Evolutionary conservation across 108 stramenopile species (phyloP).

Genomic region (Mayamaea pseudoterrestris): DNA sequence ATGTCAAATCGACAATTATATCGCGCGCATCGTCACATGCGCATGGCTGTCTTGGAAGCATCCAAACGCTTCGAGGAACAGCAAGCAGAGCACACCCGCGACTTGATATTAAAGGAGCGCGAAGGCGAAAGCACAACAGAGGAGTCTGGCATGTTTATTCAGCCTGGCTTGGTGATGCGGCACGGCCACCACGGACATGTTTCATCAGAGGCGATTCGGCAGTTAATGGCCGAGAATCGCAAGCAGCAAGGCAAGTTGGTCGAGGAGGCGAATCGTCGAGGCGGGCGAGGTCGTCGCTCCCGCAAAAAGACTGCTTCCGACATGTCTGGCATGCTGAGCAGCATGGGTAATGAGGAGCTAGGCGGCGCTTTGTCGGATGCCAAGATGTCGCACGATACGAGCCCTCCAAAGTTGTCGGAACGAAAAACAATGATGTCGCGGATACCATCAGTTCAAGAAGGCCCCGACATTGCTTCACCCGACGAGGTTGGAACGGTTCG

Average conservation of each 20-base stretch:
- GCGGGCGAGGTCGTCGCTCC: slow-evolving; percentile 55
- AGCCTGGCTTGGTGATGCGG: slow-evolving; percentile 68
- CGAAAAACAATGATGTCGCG: slow-evolving; percentile 9
- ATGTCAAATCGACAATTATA: slow-evolving; percentile 15
- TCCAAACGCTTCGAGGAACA: slow-evolving; percentile 69
- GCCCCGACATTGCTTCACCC: slow-evolving; percentile 46
- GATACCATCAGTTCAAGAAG: neutral
- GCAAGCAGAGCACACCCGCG: slow-evolving; percentile 50
- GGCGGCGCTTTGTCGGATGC: neutral
- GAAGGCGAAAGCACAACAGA: slow-evolving; percentile 13
- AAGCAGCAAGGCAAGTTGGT: slow-evolving; percentile 48
- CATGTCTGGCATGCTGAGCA: slow-evolving; percentile 56
- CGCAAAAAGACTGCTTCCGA: slow-evolving; percentile 75
- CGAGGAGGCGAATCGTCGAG: slow-evolving; percentile 56
- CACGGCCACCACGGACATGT: slow-evolving; percentile 60
- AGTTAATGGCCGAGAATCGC: slow-evolving; percentile 40
- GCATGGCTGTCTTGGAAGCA: slow-evolving; percentile 46
- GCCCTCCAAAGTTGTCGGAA: neutral
- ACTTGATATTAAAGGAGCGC: slow-evolving; percentile 38
- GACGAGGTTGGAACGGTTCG: slow-evolving; percentile 29
- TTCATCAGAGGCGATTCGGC: slow-evolving; percentile 50
- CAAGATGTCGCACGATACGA: neutral
- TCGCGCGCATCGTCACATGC: slow-evolving; percentile 36
- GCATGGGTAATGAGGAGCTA: slow-evolving; percentile 5
- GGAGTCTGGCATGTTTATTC: slow-evolving; percentile 5